phyloP scores from a whole-genome alignment of 1,284 basidiomycete genomes.

The Apiotrichum gamsii region DNA sequence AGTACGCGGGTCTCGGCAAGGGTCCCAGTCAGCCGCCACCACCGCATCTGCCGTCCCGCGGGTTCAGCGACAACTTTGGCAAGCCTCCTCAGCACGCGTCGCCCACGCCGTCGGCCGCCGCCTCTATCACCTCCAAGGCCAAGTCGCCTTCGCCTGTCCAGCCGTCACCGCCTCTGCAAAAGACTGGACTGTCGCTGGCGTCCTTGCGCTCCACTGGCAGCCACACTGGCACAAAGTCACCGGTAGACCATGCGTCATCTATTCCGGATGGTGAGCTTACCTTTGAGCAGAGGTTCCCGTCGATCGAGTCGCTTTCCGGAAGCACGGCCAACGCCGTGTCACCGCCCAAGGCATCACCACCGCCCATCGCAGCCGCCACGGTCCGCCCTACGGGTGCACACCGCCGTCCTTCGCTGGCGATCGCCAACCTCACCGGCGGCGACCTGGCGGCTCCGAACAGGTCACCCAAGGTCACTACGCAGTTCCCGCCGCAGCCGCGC shows the following conservation, averaged over 20 bases:
- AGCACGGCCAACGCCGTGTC: too few relatives aligned
- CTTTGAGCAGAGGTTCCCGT: slow-evolving; percentile 45
- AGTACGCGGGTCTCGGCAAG: too few relatives aligned
- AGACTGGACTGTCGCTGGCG: not conserved
- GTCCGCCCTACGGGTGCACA: not conserved
- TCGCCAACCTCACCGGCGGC: slow-evolving; percentile 40
- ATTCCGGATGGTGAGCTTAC: slow-evolving; percentile 25
- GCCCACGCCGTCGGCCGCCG: not conserved
- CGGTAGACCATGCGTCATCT: slow-evolving; percentile 11
- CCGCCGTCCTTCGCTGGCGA: slow-evolving; percentile 22
- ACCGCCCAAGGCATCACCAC: too few relatives aligned
- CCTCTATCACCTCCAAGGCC: not conserved
- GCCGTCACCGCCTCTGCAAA: not conserved
- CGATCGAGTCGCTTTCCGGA: slow-evolving; percentile 36
- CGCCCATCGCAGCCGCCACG: not conserved
- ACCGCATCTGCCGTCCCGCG: not conserved
- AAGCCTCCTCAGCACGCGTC: too few relatives aligned
- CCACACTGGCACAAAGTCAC: slow-evolving; percentile 1
- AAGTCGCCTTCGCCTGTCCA: not conserved
- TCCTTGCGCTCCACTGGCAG: not conserved
- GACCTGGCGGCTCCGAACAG: slow-evolving; percentile 10
- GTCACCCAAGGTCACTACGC: not conserved
- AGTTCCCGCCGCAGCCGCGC: slow-evolving; percentile 22
- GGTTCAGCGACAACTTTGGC: slow-evolving; percentile 1
- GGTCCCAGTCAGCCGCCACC: not conserved